phyloP scores from a whole-genome alignment of 192 early-diverging fungal genomes.

The Gonapodya sp. region DNA sequence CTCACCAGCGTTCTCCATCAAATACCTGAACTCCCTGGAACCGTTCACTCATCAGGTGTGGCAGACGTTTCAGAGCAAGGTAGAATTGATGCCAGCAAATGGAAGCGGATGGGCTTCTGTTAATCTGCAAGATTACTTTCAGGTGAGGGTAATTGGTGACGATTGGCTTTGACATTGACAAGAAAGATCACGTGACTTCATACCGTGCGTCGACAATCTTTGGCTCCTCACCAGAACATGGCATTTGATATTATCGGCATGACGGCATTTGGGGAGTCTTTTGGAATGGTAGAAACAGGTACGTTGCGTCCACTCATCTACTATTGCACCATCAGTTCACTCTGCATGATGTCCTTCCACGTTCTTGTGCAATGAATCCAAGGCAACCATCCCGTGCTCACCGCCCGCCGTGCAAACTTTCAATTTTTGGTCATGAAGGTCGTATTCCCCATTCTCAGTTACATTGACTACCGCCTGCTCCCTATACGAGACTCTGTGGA shows the following conservation, averaged over 20 bases:
- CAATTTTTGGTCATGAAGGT: neutral
- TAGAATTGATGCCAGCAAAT: neutral
- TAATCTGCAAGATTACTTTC: neutral
- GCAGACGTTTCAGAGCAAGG: neutral
- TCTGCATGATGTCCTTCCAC: too few relatives aligned
- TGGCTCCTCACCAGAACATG: too few relatives aligned
- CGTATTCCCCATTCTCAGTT: neutral
- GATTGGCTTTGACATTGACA: too few relatives aligned
- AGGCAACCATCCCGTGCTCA: neutral
- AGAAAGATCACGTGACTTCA: too few relatives aligned
- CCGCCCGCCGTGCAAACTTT: neutral
- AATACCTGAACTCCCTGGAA: neutral
- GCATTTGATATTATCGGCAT: constrained; percentile 30
- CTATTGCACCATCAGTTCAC: too few relatives aligned
- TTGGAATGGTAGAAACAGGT: neutral
- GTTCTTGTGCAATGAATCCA: too few relatives aligned
- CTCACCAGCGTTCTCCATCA: neutral
- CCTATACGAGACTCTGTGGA: neutral
- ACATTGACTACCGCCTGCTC: neutral
- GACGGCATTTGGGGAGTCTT: constrained; percentile 4
- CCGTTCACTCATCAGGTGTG: neutral
- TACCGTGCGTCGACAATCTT: too few relatives aligned
- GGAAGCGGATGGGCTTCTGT: neutral
- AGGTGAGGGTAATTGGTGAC: too few relatives aligned
- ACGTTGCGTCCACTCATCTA: too few relatives aligned